These are phyloP conservation scores for Diaporthe longicolla DNA, from an alignment of 2,329 filamentous ascomycete species.

Conservation along the genomic window DNA sequence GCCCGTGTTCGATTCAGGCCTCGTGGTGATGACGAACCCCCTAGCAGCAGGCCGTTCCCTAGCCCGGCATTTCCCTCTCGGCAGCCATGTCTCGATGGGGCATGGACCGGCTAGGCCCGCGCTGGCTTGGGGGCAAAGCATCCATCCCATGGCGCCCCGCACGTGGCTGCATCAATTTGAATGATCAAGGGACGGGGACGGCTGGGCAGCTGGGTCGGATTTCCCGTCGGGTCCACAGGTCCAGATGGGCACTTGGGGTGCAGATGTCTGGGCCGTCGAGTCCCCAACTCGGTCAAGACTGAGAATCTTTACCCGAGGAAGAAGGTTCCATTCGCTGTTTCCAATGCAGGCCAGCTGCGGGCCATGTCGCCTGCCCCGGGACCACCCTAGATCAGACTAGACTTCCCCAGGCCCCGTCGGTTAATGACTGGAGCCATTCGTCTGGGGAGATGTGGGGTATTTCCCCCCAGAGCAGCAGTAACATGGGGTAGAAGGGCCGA, in stretches of 20 bases:
- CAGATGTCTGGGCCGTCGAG: neutral
- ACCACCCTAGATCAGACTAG: neutral
- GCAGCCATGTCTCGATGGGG: constrained; percentile 22
- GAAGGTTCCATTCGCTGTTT: neutral
- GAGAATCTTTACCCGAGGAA: neutral
- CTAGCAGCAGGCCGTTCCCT: neutral
- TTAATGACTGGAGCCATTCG: constrained; percentile 27
- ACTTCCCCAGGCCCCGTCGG: constrained; percentile 31
- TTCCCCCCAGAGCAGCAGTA: neutral
- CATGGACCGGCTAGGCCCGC: neutral
- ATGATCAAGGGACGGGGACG: neutral
- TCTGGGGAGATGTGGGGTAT: constrained; percentile 32
- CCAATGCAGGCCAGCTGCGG: neutral
- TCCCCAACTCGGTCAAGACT: neutral
- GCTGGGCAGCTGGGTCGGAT: neutral
- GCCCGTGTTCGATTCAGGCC: neutral
- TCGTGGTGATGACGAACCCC: constrained; percentile 2
- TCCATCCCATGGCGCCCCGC: neutral
- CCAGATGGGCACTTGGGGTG: neutral
- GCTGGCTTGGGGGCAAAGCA: neutral
- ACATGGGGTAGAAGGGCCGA: constrained; percentile 33
- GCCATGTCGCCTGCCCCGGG: neutral
- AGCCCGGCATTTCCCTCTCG: neutral
- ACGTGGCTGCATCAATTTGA: neutral
- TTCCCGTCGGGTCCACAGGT: constrained; percentile 29